phyloP scores from a whole-genome alignment of 768 basidiomycete species.

The Mycena indigotica region DNA sequence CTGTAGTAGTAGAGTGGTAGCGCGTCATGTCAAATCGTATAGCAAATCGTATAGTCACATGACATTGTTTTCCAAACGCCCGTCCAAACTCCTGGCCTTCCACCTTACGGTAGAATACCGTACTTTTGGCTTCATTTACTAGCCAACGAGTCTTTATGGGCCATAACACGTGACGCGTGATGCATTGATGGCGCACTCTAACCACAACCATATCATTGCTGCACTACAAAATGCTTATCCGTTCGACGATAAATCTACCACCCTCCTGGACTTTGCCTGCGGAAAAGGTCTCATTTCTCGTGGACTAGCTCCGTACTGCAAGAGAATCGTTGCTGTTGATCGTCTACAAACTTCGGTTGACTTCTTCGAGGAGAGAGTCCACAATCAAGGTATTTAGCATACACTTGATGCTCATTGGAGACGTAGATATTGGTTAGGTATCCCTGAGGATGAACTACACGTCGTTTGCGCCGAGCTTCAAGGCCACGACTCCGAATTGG shows the following conservation, averaged over 20 bases:
- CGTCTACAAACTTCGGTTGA: conserved; percentile 74
- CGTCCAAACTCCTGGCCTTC: no score
- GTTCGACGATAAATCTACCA: conserved; percentile 59
- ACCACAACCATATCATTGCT: neutral
- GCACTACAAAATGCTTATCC: conserved; percentile 43
- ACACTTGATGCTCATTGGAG: neutral
- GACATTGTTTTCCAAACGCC: neutral
- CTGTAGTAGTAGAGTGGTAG: neutral
- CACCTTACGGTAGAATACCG: no score
- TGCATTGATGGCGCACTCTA: conserved; percentile 5
- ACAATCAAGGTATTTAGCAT: conserved; percentile 45
- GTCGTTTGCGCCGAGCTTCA: conserved; percentile 58
- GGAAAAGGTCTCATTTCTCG: conserved; percentile 69
- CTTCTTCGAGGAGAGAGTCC: conserved; percentile 58
- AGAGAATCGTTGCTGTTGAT: conserved; percentile 71
- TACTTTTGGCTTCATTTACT: neutral
- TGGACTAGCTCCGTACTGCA: conserved; percentile 60
- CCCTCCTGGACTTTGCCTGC: conserved; percentile 75
- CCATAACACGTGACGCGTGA: neutral
- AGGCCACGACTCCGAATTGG: conserved; percentile 49
- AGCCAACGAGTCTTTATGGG: neutral
- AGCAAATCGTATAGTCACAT: neutral
- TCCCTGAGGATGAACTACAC: conserved; percentile 65
- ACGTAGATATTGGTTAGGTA: no score
- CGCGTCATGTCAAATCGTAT: neutral